phyloP scores from a whole-genome alignment of 495 filamentous ascomycete species.

The Tuber indicum region DNA sequence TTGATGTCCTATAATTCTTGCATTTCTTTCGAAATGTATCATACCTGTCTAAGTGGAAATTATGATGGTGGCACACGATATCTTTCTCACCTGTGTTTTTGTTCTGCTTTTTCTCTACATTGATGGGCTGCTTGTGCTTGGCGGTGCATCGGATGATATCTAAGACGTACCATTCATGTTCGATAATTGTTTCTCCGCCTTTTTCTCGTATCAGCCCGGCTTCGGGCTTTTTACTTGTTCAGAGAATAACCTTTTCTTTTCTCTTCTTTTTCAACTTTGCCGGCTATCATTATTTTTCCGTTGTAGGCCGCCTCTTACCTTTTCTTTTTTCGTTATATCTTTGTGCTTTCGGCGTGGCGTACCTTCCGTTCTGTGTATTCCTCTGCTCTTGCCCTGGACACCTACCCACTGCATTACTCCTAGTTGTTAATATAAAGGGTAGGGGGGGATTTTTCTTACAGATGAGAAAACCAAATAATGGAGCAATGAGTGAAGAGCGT shows the following conservation, averaged over 20 bases:
- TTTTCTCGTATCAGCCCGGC: neutral
- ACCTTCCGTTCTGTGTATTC: constrained; percentile 26
- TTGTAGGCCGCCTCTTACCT: neutral
- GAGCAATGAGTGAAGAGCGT: neutral
- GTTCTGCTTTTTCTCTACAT: constrained; percentile 13
- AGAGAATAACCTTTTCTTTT: constrained; percentile 10
- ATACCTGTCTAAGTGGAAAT: neutral
- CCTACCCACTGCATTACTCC: neutral
- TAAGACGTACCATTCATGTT: constrained; percentile 1
- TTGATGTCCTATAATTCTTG: constrained; percentile 9
- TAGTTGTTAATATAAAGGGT: constrained; percentile 23
- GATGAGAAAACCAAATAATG: neutral
- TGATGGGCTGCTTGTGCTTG: neutral
- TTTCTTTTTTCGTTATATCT: constrained; percentile 7
- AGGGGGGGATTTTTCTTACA: constrained; percentile 11
- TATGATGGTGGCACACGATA: constrained; percentile 4
- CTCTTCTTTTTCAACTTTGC: neutral
- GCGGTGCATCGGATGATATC: neutral
- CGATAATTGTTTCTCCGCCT: neutral
- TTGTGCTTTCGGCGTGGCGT: constrained; percentile 19
- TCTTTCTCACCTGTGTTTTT: neutral
- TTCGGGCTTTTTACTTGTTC: constrained; percentile 10
- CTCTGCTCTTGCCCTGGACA: neutral
- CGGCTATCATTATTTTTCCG: constrained; percentile 10
- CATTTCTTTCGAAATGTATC: constrained; percentile 3